These are phyloP conservation scores for Cordyceps cateniannulata DNA, from an alignment of 2,329 filamentous ascomycete genomes.

Conservation along the genomic window DNA sequence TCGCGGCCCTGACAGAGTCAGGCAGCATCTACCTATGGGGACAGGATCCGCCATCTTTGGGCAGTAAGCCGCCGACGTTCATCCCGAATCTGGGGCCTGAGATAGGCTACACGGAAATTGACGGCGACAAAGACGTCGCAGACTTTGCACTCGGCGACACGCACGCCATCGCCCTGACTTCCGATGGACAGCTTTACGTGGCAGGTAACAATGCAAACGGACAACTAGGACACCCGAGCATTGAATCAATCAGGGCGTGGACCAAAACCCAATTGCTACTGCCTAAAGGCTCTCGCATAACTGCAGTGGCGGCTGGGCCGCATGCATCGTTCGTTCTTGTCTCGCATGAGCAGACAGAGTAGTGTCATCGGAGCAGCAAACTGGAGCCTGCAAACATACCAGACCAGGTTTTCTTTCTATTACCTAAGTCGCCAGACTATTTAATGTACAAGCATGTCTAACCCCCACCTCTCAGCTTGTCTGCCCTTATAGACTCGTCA, in stretches of 20 bases:
- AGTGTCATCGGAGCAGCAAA: conserved; percentile 6
- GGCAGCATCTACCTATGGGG: conserved; percentile 60
- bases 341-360: neutral
- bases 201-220: conserved; percentile 52
- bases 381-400: conserved; percentile 15
- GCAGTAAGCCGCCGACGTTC: conserved; percentile 25
- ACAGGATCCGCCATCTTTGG: conserved; percentile 16
- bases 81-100: conserved; percentile 24
- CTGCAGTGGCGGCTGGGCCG: conserved; percentile 41
- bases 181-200: conserved; percentile 43
- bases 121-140: conserved; percentile 42
- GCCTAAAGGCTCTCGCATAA: conserved; percentile 22
- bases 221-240: conserved; percentile 45
- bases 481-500: conserved; percentile 81
- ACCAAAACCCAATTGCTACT: conserved; percentile 26
- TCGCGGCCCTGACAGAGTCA: conserved; percentile 51
- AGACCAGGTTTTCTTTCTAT: conserved; percentile 14
- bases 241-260: conserved; percentile 27
- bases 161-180: conserved; percentile 51
- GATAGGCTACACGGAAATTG: conserved; percentile 41
- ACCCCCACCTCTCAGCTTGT: neutral
- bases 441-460: conserved; percentile 40
- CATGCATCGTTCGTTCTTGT: neutral
- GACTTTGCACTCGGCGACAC: conserved; percentile 53
- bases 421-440: conserved; percentile 35